Evolutionary conservation across 495 filamentous ascomycete species (phyloP), one percentile per base, ranked within the genome.

Genomic region (Parachaetomium inaequale): DNA sequence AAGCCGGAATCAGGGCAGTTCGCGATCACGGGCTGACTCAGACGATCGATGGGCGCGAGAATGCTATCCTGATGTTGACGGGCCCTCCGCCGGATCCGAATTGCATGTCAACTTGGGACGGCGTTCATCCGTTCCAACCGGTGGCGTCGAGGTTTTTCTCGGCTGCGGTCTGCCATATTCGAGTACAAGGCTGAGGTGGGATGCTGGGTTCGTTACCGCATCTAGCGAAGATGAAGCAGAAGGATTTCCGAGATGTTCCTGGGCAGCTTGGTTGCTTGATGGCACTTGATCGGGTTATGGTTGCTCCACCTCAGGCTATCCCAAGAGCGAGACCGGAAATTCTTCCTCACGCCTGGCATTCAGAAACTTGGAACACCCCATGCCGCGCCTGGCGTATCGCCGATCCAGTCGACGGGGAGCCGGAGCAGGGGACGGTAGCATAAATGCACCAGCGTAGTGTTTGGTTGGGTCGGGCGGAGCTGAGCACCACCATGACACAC

Each of bases 341-440:
- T n/a, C n/a, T n/a, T n/a, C n/a, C n/a, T n/a, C n/a, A n/a, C n/a
- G n/a, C n/a, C 8, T 46, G 17, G 3, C n/a, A 17, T 17, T 23
- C 19, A 23, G 42, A 47, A 47, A 23, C 43, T 58, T 49, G 43
- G 56, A 38, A 59, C 17, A n/a, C 31, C 56, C 46, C 57, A 28
- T 46, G 57, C n/a, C 12, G 8, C n/a, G 2, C 21, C 23, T 21
- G n/a, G 55, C 55, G 55, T 46, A 57, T 57, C 55, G 14, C 45
- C 17, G 57, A 31, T n/a, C 32, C 21, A 28, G 31, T 14, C 6
- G 23, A 28, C 32, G 57, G 57, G 57, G 45, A 59, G 57, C 17
- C 45, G 57, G 57, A 38, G 57, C 57, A 59, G 15, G 15, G 45
- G 29, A 42, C 12, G 31, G 10, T 21, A 1, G 21, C 2, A 19